These are phyloP conservation scores for Erigeron philadelphicus DNA, from an alignment of 140 eudicot species.

Conservation along the genomic window DNA sequence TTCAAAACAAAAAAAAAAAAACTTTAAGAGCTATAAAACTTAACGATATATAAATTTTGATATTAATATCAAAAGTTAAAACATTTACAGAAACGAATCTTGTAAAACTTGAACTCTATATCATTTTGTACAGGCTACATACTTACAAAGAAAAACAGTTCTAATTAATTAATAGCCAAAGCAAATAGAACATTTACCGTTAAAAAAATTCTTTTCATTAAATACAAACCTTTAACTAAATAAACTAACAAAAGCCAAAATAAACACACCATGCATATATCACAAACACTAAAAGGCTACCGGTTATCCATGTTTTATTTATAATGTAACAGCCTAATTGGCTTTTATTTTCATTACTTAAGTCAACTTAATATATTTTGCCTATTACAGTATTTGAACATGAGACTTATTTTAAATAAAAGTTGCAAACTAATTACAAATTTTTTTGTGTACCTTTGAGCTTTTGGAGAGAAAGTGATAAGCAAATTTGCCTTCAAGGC, in stretches of 20 bases:
- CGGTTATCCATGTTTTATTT: too few relatives aligned
- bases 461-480: conserved; percentile 67
- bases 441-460: conserved; percentile 53
- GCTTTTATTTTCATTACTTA: too few relatives aligned
- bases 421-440: too few relatives aligned
- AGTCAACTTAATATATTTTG: too few relatives aligned
- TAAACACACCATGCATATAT: neutral
- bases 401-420: too few relatives aligned
- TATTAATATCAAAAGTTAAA: conserved; percentile 1
- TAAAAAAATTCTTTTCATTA: conserved; percentile 18
- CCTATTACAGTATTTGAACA: too few relatives aligned
- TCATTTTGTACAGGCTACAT: conserved; percentile 8
- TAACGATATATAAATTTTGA: neutral
- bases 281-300: too few relatives aligned
- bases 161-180: too few relatives aligned
- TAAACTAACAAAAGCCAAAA: conserved; percentile 22
- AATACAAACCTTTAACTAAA: conserved; percentile 17
- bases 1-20: too few relatives aligned
- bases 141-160: neutral
- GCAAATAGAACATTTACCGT: conserved; percentile 19
- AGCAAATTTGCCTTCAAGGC: conserved; percentile 90
- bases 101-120: neutral
- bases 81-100: neutral
- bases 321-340: neutral
- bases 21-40: too few relatives aligned